These are phyloP conservation scores for Trichophyton rubrum DNA, from an alignment of 2,329 filamentous ascomycete genomes.

Conservation along the genomic window DNA sequence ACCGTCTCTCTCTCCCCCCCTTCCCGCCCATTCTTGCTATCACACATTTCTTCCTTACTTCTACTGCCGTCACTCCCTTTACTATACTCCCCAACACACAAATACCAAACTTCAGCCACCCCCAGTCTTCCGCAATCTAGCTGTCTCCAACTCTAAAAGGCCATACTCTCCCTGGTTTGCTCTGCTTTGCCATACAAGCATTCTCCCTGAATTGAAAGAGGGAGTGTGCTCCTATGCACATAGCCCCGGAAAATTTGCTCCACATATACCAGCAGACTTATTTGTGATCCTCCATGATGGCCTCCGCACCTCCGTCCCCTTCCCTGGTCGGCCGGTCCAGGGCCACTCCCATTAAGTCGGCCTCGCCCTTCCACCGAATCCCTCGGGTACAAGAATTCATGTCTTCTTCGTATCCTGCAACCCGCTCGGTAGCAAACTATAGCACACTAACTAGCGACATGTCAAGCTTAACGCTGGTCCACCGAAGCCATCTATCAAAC, in stretches of 20 bases:
- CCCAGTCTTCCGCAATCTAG: not conserved
- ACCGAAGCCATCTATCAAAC: conserved; percentile 7
- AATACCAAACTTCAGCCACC: not conserved
- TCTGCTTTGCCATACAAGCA: not conserved
- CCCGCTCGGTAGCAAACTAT: conserved; percentile 12
- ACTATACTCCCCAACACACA: not conserved
- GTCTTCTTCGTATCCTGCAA: conserved; percentile 17
- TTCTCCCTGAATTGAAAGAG: not conserved
- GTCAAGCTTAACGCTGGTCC: conserved; percentile 1
- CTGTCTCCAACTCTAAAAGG: not conserved
- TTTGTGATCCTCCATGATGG: not conserved
- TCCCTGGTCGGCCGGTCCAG: conserved; percentile 27
- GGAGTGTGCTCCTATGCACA: not conserved
- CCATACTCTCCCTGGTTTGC: not conserved
- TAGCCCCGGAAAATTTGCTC: not conserved
- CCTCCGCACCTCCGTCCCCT: not conserved
- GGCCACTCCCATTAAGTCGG: conserved; percentile 25
- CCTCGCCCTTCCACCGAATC: conserved; percentile 21
- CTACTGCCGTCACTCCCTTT: not conserved
- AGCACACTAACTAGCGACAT: conserved; percentile 14
- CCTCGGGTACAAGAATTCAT: conserved; percentile 27
- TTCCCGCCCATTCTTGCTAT: not conserved
- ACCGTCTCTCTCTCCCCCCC: not conserved
- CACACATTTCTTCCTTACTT: not conserved
- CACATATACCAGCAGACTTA: not conserved